Base-by-base conservation (phyloP, 768 basidiomycete species). In the Gautieria morchelliformis region DNA sequence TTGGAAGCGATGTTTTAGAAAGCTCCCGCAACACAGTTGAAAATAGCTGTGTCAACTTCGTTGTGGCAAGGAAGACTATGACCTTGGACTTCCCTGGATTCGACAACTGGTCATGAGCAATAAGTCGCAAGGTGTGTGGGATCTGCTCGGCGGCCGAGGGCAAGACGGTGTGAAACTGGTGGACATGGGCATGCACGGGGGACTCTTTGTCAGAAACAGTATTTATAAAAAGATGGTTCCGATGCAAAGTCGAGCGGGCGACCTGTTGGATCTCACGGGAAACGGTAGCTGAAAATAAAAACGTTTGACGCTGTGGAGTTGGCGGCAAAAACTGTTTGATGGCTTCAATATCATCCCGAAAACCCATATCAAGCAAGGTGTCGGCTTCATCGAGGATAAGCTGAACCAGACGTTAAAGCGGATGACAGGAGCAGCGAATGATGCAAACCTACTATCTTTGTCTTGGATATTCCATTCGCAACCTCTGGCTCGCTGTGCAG, bases 381-480 rank as follows among this genome's bases (percentile, higher is more conserved):
- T 98, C 93, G 11, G 92, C 90, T 68, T 96, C 92, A 65, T 98
- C 96, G 58, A 98, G 75, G 59, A 98, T 78, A 53, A 98, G 78
- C 89, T 92, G 61, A 11, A 39, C 52, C 60, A 42, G 57, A n/a
- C 58, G 62, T 32, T 60, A 22, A 46, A 39, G 59, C 37, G 20
- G 39, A 57, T 37, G 19, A 32, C 27, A 37, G 17, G 42, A 14
- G 56, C 27, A 17, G 44, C 48, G 48, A 8, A 37, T 37, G 24
- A 53, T 27, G 48, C 27, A 19, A 11, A 72, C 84, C 45, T 62
- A 88, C 88, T 62, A 82, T 72, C 63, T 83, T 75, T 2, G 85
- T 78, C 17, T 76, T 71, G 20, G 69, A 67, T 22, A 94, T 64
- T 3, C 76, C 78, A 2, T 74, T 72, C 19, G 70, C 70, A 10